Conservation (phyloP, 139 green algal species). For the Mychonastes homosphaera region DNA sequence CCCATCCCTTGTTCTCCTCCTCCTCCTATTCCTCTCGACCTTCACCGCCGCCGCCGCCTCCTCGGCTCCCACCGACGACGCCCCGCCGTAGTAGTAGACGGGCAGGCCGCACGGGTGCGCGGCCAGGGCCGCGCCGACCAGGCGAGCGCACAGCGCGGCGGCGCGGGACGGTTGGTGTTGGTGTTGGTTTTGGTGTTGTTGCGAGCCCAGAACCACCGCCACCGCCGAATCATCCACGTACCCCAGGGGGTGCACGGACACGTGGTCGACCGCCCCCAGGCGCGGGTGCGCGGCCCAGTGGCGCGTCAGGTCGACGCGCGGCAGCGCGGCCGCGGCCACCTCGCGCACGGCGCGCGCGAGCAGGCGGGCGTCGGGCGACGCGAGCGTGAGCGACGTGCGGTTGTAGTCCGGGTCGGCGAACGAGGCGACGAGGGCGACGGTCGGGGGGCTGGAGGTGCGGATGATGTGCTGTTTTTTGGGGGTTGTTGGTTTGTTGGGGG, state of each 20-base stretch:
- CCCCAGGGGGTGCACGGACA: conserved; percentile 56
- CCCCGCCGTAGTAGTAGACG: conserved; percentile 54
- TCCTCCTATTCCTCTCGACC: too few relatives aligned
- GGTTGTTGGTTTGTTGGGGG: too few relatives aligned
- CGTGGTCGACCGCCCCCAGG: conserved; percentile 66
- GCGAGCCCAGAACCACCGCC: conserved; percentile 1
- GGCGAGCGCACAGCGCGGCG: neutral
- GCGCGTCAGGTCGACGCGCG: conserved; percentile 39
- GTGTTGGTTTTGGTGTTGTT: conserved; percentile 16
- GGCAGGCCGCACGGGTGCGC: conserved; percentile 29
- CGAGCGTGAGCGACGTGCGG: conserved; percentile 57
- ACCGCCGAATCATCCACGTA: too few relatives aligned
- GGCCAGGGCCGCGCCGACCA: conserved; percentile 8
- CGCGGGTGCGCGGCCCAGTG: conserved; percentile 62
- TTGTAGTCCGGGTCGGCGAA: conserved; percentile 67
- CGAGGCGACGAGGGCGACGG: conserved; percentile 27
- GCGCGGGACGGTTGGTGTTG: neutral
- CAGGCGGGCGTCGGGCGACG: conserved; percentile 7
- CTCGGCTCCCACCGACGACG: conserved; percentile 16
- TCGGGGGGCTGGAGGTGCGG: neutral
- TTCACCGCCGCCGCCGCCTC: neutral
- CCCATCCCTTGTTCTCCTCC: neutral
- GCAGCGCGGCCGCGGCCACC: conserved; percentile 35
- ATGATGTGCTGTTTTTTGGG: too few relatives aligned
- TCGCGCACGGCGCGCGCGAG: conserved; percentile 22